Percentiles rank a stretch among this genome's conserved stretches.
Conservation (phyloP, 495 filamentous ascomycete genomes). For the Poronia punctata region DNA sequence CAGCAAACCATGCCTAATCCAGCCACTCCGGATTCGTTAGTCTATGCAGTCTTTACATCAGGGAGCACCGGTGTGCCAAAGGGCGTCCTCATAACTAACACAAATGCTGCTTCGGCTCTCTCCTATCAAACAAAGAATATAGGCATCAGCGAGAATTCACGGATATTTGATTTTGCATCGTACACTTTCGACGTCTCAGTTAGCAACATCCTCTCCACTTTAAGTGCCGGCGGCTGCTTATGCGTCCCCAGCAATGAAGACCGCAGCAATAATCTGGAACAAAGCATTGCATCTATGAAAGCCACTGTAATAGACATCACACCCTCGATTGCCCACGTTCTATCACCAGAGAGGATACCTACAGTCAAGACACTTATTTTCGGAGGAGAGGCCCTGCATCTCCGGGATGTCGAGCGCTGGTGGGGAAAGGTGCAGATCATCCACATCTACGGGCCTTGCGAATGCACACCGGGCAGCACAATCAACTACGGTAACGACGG, state of each 20-base stretch:
- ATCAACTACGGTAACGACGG: background rate
- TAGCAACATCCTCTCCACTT: background rate
- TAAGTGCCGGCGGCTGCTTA: background rate
- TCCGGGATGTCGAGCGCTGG: conserved; percentile 40
- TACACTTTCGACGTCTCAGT: background rate
- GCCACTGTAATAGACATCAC: too few species aligned
- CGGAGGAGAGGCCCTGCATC: conserved; percentile 51
- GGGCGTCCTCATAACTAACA: background rate
- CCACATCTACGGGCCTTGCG: conserved; percentile 43
- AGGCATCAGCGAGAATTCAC: background rate
- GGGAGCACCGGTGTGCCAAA: background rate
- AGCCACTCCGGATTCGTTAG: too few species aligned
- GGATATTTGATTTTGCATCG: background rate
- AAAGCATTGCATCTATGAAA: too few species aligned
- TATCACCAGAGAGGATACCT: conserved; percentile 21
- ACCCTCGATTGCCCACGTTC: too few species aligned
- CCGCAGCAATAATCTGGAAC: background rate
- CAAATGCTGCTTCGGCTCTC: background rate
- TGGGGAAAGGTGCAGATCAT: conserved; percentile 46
- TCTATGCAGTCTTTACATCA: conserved; percentile 1
- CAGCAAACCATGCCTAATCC: too few species aligned
- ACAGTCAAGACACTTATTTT: conserved; percentile 40
- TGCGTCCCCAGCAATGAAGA: background rate
- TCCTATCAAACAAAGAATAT: background rate
- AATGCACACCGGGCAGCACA: conserved; percentile 35